Percentiles rank a stretch among this genome's conserved stretches.
Conservation (phyloP, 169 alveolate species). For the Cytauxzoon felis region DNA sequence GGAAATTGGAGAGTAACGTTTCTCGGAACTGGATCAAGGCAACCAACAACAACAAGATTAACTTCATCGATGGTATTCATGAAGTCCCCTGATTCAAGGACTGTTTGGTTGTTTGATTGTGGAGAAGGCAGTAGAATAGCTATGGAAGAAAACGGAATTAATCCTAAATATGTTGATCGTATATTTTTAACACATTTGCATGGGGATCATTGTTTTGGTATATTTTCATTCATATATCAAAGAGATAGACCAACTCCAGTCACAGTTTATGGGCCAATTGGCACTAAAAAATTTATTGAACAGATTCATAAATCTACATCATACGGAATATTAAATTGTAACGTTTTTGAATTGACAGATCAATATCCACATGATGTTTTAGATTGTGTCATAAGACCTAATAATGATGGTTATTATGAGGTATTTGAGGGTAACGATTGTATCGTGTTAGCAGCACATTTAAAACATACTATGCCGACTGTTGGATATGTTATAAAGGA, state of each 20-base stretch:
- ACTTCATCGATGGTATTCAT: slow-evolving; percentile 69
- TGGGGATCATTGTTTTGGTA: slow-evolving; percentile 82
- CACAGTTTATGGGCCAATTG: slow-evolving; percentile 79
- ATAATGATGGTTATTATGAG: slow-evolving; percentile 41
- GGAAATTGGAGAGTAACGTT: slow-evolving; percentile 66
- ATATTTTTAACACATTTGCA: slow-evolving; percentile 80
- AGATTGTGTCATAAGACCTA: slow-evolving; percentile 25
- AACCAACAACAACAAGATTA: slow-evolving; percentile 65
- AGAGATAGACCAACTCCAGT: slow-evolving; percentile 7
- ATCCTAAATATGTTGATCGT: slow-evolving; percentile 45
- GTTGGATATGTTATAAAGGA: slow-evolving; percentile 79
- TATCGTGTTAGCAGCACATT: slow-evolving; percentile 60
- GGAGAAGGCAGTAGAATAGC: slow-evolving; percentile 68
- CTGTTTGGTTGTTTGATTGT: slow-evolving; percentile 72
- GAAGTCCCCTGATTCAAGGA: slow-evolving; percentile 35
- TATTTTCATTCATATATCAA: slow-evolving; percentile 59
- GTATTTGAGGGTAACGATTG: slow-evolving; percentile 55
- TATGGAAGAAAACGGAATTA: slow-evolving; percentile 40
- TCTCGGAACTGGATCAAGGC: slow-evolving; percentile 74
- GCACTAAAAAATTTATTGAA: slow-evolving; percentile 33
- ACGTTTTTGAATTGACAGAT: neutral
- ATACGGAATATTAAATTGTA: neutral
- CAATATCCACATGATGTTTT: neutral
- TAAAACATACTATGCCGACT: slow-evolving; percentile 78
- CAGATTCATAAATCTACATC: slow-evolving; percentile 37